phyloP scores from a whole-genome alignment of 148 eudicot genomes.

The Rhododendron mucronatum region DNA sequence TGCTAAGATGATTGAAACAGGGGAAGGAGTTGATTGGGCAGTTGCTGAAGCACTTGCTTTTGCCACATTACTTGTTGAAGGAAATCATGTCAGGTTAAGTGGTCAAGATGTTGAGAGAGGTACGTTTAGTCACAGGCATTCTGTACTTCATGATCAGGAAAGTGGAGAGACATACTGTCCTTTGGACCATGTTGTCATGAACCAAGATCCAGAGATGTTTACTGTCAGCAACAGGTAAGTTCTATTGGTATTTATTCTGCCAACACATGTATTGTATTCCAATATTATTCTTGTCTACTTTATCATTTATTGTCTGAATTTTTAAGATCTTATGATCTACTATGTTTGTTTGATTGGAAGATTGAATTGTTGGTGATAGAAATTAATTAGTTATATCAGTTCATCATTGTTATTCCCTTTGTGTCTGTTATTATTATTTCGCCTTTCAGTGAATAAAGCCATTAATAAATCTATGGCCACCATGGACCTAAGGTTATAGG shows the following conservation, averaged over 20 bases:
- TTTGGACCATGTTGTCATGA: constrained; percentile 64
- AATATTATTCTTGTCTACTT: background rate
- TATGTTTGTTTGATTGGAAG: background rate
- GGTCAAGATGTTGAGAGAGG: constrained; percentile 99
- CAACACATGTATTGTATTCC: background rate
- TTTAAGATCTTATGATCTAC: background rate
- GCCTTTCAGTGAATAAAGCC: background rate
- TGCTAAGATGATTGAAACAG: constrained; percentile 87
- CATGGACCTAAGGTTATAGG: background rate
- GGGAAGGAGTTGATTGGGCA: constrained; percentile 95
- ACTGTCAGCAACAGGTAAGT: constrained; percentile 91
- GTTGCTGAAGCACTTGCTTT: constrained; percentile 95
- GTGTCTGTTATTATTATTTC: background rate
- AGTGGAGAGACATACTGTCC: constrained; percentile 82
- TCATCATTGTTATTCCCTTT: background rate
- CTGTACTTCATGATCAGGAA: constrained; percentile 89
- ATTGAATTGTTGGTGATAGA: background rate
- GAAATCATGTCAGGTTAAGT: constrained; percentile 88
- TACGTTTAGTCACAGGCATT: constrained; percentile 92
- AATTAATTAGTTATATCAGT: background rate
- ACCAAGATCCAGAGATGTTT: constrained; percentile 87
- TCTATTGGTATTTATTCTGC: background rate
- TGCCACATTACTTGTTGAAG: constrained; percentile 79
- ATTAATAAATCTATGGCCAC: background rate
- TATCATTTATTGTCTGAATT: background rate